Evolutionary conservation across 345 rosid species (phyloP).

Genomic region (Leavenworthia alabamica): DNA sequence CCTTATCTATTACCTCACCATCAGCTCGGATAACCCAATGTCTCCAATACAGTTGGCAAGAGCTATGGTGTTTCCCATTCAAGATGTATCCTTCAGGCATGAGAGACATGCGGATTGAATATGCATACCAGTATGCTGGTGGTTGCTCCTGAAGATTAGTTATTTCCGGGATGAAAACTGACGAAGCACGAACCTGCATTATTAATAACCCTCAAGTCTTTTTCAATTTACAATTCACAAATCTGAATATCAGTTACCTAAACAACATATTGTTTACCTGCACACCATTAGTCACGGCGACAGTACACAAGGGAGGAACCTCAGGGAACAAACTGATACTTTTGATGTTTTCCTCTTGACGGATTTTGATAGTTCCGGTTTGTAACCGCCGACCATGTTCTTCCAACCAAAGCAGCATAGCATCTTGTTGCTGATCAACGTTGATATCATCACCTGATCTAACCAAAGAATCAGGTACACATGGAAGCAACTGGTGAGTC

Average conservation of each 20-base stretch:
- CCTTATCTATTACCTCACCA: slow-evolving; percentile 37
- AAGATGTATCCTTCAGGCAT: slow-evolving; percentile 59
- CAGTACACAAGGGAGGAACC: slow-evolving; percentile 66
- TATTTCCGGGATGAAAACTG: slow-evolving; percentile 69
- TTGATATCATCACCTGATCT: slow-evolving; percentile 40
- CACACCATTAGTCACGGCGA: slow-evolving; percentile 70
- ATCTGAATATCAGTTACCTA: not conserved
- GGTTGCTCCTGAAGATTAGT: slow-evolving; percentile 30
- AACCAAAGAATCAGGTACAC: slow-evolving; percentile 64
- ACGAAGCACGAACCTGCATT: slow-evolving; percentile 66
- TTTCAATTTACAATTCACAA: not conserved
- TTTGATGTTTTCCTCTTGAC: slow-evolving; percentile 30
- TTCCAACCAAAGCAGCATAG: slow-evolving; percentile 84
- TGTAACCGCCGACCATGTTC: slow-evolving; percentile 65
- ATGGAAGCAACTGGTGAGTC: slow-evolving; percentile 63
- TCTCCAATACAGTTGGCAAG: slow-evolving; percentile 65
- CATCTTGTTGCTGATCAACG: slow-evolving; percentile 60
- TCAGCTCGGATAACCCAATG: slow-evolving; percentile 60
- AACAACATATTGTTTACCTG: slow-evolving; percentile 35
- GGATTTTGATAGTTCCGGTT: slow-evolving; percentile 49
- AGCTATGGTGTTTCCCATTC: slow-evolving; percentile 47
- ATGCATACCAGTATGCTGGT: slow-evolving; percentile 44
- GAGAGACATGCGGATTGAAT: slow-evolving; percentile 84
- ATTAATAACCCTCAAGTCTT: not conserved
- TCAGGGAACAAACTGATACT: slow-evolving; percentile 69